These are phyloP conservation scores for Candida labiduridarum DNA, from an alignment of 1,139 yeast genomes.

Conservation along the genomic window DNA sequence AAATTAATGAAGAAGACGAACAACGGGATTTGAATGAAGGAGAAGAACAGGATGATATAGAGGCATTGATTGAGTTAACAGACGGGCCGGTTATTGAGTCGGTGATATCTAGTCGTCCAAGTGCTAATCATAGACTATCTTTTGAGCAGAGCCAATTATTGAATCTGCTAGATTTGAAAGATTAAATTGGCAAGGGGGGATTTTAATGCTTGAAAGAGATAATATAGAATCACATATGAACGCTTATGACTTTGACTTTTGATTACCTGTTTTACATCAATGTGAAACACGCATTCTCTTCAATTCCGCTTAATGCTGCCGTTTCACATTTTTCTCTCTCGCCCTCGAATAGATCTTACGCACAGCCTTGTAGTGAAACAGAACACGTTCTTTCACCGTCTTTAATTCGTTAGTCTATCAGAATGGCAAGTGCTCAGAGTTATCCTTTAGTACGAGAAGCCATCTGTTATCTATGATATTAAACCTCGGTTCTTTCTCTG, in stretches of 20 bases:
- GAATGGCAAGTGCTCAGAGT: too few species aligned
- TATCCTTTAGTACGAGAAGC: too few species aligned
- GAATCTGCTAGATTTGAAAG: conserved; percentile 12
- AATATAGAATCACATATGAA: background rate
- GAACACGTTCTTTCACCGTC: background rate
- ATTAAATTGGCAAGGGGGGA: background rate
- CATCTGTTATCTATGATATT: too few species aligned
- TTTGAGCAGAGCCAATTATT: conserved; percentile 16
- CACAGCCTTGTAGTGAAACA: background rate
- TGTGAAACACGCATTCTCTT: too few species aligned
- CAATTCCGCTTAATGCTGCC: too few species aligned
- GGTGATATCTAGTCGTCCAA: conserved; percentile 3
- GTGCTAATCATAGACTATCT: conserved; percentile 7
- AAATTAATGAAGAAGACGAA: background rate
- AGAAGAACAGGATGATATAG: conserved; percentile 1
- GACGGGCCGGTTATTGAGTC: conserved; percentile 1
- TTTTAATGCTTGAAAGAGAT: background rate
- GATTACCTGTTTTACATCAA: too few species aligned
- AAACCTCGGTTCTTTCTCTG: too few species aligned
- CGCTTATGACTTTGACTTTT: background rate
- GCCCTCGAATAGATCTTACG: background rate
- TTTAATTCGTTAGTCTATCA: background rate
- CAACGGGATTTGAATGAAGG: background rate
- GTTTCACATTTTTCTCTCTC: too few species aligned
- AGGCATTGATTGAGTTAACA: conserved; percentile 3